A percentile compares a stretch with the other conserved stretches of the same genome.
Conservation (phyloP, 1,139 yeast species). For the Taiozyma sp. region DNA sequence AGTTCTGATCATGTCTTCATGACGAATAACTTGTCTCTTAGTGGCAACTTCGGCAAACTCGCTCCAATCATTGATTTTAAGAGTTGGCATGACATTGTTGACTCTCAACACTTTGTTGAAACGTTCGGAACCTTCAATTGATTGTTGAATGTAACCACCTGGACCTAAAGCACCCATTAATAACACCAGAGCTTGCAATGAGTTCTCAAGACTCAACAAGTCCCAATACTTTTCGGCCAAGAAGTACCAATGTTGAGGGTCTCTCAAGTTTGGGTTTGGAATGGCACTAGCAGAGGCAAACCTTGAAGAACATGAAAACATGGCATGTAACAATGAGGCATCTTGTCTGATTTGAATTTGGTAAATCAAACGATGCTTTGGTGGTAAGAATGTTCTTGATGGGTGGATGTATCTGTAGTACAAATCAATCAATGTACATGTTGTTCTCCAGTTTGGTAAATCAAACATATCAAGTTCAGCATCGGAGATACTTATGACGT, state of each 20-base stretch:
- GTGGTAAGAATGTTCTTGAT: slow-evolving; percentile 39
- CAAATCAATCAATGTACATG: slow-evolving; percentile 37
- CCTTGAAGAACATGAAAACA: slow-evolving; percentile 39
- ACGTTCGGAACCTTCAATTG: slow-evolving; percentile 26
- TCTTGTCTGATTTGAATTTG: slow-evolving; percentile 31
- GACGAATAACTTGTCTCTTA: slow-evolving; percentile 31
- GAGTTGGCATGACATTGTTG: slow-evolving; percentile 25
- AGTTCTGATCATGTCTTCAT: slow-evolving; percentile 33
- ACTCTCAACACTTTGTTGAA: slow-evolving; percentile 25
- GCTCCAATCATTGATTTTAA: slow-evolving; percentile 21
- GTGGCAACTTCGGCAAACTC: slow-evolving; percentile 24
- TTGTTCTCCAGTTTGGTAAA: slow-evolving; percentile 38
- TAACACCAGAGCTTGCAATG: slow-evolving; percentile 24
- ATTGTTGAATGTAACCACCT: slow-evolving; percentile 18
- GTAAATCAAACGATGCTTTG: slow-evolving; percentile 32
- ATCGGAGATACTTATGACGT: slow-evolving; percentile 20
- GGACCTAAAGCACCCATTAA: slow-evolving; percentile 25
- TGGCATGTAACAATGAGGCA: slow-evolving; percentile 39
- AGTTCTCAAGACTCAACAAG: slow-evolving; percentile 24
- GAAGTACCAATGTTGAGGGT: slow-evolving; percentile 37
- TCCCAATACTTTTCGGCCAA: slow-evolving; percentile 35
- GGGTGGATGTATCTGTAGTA: slow-evolving; percentile 46
- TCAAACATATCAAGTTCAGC: slow-evolving; percentile 29
- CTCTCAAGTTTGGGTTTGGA: slow-evolving; percentile 25
- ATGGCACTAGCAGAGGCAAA: slow-evolving; percentile 26